These are phyloP conservation scores for Cinnamomum micranthum DNA, from an alignment of 164 flowering plant species.

Conservation along the genomic window DNA sequence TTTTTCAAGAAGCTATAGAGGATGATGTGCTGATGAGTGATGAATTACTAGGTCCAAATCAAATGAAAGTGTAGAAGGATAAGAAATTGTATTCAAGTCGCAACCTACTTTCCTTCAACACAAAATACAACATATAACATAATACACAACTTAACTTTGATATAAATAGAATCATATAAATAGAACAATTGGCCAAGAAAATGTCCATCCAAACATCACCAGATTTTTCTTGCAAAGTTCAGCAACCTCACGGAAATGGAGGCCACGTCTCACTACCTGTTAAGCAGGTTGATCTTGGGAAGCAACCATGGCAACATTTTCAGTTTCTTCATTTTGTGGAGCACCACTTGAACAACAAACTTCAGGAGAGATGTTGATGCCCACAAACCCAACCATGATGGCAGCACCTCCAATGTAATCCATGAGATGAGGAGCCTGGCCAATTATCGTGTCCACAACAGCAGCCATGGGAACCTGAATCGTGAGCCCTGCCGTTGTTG, in stretches of 20 bases:
- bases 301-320: conserved; percentile 3
- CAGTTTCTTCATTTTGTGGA: conserved; percentile 32
- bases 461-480: conserved; percentile 96
- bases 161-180: neutral
- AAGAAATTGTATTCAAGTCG: neutral
- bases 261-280: neutral
- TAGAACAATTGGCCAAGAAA: neutral
- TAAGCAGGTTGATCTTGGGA: neutral
- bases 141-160: neutral
- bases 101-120: neutral
- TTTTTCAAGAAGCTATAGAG: too few species aligned
- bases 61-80: neutral
- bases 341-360: conserved; percentile 34
- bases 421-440: conserved; percentile 64
- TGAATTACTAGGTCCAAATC: neutral
- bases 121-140: neutral
- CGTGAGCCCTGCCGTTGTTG: conserved; percentile 94
- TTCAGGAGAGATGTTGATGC: conserved; percentile 74
- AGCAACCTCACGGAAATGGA: neutral
- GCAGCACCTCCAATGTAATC: conserved; percentile 83
- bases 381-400: conserved; percentile 76
- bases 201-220: neutral
- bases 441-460: conserved; percentile 67
- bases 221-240: neutral
- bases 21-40: neutral